phyloP scores from a whole-genome alignment of 176 grass and related monocot species.

The Oryza glaberrima region DNA sequence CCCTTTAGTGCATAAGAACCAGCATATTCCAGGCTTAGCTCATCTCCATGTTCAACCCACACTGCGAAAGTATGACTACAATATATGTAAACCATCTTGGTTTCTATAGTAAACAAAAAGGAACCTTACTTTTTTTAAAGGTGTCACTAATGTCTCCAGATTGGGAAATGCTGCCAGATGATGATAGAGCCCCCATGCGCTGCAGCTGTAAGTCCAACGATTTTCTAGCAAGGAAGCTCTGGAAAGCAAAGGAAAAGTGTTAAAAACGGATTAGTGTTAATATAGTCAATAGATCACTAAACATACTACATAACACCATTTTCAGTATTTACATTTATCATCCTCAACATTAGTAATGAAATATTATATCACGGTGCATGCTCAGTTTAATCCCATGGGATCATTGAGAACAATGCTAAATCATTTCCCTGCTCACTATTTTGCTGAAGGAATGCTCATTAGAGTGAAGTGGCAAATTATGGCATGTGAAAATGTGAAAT shows the following conservation, averaged over 20 bases:
- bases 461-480: background rate
- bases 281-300: background rate
- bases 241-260: constrained; percentile 42
- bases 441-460: constrained; percentile 19
- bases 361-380: background rate
- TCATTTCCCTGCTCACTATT: constrained; percentile 1
- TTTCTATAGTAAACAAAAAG: constrained; percentile 32
- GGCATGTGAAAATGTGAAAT: background rate
- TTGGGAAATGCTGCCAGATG: constrained; percentile 74
- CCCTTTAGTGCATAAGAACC: constrained; percentile 96
- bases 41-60: constrained; percentile 96
- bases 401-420: background rate
- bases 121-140: constrained; percentile 83
- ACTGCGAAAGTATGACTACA: constrained; percentile 53
- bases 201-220: constrained; percentile 81
- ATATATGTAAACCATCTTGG: constrained; percentile 20
- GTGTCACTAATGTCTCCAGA: constrained; percentile 63
- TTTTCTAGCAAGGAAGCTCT: constrained; percentile 92
- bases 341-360: background rate
- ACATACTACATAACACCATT: background rate
- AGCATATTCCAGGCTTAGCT: constrained; percentile 94
- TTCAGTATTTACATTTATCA: background rate
- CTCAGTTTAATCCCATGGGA: constrained; percentile 11
- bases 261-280: constrained; percentile 19
- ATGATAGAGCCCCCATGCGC: constrained; percentile 68